These are phyloP conservation scores for Helianthus tuberosus DNA, from an alignment of 129 eudicot genomes.

Conservation along the genomic window DNA sequence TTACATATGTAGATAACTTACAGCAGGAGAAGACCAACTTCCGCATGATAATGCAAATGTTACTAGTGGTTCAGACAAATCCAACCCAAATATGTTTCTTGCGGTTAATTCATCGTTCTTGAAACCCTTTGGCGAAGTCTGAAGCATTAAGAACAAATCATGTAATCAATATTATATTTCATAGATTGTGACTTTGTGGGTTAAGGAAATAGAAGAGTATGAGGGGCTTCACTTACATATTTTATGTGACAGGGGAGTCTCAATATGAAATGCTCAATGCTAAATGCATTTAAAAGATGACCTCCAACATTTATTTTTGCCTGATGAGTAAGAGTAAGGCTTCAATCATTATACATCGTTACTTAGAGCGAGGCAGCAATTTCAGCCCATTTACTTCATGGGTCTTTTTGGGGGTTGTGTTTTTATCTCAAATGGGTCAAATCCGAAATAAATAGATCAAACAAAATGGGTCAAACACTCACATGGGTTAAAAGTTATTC, in stretches of 20 bases:
- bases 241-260: conserved; percentile 76
- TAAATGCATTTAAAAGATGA: conserved; percentile 70
- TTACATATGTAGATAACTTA: conserved; percentile 44
- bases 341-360: conserved; percentile 9
- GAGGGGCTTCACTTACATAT: conserved; percentile 46
- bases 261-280: conserved; percentile 80
- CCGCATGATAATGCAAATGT: conserved; percentile 93
- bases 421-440: conserved; percentile 11
- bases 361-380: not conserved
- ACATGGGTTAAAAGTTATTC: not conserved
- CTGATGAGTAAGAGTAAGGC: conserved; percentile 10
- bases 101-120: conserved; percentile 61
- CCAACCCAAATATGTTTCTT: conserved; percentile 66
- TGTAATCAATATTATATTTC: conserved; percentile 9
- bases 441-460: not conserved
- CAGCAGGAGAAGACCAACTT: conserved; percentile 97
- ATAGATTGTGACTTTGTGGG: conserved; percentile 12
- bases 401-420: not conserved
- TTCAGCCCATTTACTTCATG: conserved; percentile 1
- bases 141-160: conserved; percentile 21
- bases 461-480: not conserved
- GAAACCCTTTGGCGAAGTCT: conserved; percentile 58
- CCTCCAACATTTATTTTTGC: conserved; percentile 83
- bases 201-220: not conserved
- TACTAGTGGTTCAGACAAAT: conserved; percentile 77